Evolutionary conservation across 1,139 yeast species (phyloP).

Genomic region (Yamadazyma pseudoaaseri): DNA sequence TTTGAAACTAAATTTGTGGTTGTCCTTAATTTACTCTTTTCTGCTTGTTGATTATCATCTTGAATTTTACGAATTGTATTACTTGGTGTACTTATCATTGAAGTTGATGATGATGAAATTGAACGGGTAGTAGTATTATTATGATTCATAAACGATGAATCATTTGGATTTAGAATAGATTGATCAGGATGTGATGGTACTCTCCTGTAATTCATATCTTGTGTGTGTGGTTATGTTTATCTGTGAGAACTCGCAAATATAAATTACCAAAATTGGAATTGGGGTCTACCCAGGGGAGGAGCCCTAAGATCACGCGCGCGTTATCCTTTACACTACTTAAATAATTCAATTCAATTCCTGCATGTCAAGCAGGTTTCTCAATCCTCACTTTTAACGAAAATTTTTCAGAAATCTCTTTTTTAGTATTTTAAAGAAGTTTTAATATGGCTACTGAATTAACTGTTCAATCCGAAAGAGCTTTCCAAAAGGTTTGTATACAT

Average conservation of each 20-base stretch:
- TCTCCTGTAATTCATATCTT: slow-evolving; percentile 14
- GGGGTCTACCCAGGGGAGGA: background rate
- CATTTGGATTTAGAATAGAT: slow-evolving; percentile 20
- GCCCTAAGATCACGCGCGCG: background rate
- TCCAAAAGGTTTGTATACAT: slow-evolving; percentile 87
- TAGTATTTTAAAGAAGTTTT: slow-evolving; percentile 12
- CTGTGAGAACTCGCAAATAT: background rate
- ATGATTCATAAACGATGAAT: slow-evolving; percentile 14
- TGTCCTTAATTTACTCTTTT: slow-evolving; percentile 7
- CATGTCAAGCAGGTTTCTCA: background rate
- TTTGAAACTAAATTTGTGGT: slow-evolving; percentile 12
- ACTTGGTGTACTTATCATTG: slow-evolving; percentile 35
- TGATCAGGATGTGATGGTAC: slow-evolving; percentile 20
- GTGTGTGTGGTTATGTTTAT: background rate
- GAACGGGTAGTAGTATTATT: slow-evolving; percentile 25
- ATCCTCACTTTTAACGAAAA: slow-evolving; percentile 11
- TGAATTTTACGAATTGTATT: slow-evolving; percentile 27
- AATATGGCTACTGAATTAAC: slow-evolving; percentile 99
- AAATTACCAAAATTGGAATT: background rate
- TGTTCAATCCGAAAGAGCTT: slow-evolving; percentile 99
- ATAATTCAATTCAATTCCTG: background rate
- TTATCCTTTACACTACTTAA: background rate
- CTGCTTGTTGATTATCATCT: slow-evolving; percentile 13
- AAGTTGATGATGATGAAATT: slow-evolving; percentile 28
- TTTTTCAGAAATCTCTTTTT: slow-evolving; percentile 13